Evolutionary conservation across 257 asterid species (phyloP).

Genomic region (Jaltomata sinuosa): DNA sequence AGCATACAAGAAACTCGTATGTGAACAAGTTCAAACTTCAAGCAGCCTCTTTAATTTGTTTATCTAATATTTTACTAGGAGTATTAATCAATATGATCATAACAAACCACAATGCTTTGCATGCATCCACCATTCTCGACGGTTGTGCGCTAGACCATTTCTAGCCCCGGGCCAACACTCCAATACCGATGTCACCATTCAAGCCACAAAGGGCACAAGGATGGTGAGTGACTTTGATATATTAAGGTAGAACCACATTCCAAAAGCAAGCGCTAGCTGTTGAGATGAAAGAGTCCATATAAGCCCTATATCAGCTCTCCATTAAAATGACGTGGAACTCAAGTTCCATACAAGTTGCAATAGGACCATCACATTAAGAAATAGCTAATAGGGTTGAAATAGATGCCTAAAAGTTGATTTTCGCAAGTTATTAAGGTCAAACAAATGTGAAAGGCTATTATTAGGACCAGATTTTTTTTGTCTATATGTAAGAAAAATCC

Average conservation of each 20-base stretch:
- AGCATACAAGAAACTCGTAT: no score
- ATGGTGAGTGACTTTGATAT: background rate
- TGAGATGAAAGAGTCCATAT: background rate
- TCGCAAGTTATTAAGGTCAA: background rate
- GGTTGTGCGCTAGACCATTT: background rate
- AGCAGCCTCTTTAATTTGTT: background rate
- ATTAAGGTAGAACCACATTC: background rate
- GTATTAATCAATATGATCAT: background rate
- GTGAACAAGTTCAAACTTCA: background rate
- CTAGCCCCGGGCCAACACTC: background rate
- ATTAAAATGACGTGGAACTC: background rate
- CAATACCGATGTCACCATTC: background rate
- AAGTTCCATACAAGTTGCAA: background rate
- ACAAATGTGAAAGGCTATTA: background rate
- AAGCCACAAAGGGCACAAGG: background rate
- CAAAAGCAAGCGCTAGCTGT: background rate
- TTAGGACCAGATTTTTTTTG: background rate
- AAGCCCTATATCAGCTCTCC: no score
- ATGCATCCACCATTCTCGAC: background rate
- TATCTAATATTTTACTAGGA: background rate
- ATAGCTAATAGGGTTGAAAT: background rate
- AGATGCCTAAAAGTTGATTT: background rate
- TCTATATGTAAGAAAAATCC: background rate
- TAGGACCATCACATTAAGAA: background rate
- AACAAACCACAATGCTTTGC: background rate